Conservation (phyloP, 441 rosid species). For the Rhodomyrtus psidioides region DNA sequence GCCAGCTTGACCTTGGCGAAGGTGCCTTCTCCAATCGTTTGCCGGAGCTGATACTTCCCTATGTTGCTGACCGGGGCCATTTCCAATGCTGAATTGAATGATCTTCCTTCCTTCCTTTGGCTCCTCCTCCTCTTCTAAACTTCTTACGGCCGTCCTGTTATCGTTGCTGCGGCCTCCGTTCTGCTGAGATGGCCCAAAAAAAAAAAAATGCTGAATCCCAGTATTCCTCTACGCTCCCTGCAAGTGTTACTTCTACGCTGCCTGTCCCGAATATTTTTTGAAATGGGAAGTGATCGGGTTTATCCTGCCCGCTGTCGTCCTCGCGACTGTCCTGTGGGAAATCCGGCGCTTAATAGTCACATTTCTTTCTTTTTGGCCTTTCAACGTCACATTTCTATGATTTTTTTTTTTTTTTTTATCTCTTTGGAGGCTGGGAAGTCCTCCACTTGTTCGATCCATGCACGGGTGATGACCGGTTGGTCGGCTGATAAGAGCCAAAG, state of each 20-base stretch:
- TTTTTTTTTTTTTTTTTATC: rapidly evolving
- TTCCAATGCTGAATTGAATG: background rate
- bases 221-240: slow-evolving; percentile 4
- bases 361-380: background rate
- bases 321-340: background rate
- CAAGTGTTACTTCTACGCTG: slow-evolving; percentile 17
- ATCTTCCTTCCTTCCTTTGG: background rate
- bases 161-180: rapidly evolving
- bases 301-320: background rate
- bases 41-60: slow-evolving; percentile 67
- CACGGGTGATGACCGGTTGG: background rate
- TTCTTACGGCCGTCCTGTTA: background rate
- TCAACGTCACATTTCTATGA: background rate
- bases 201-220: background rate
- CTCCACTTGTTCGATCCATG: background rate
- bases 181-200: background rate
- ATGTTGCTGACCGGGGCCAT: slow-evolving; percentile 48
- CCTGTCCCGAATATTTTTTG: background rate
- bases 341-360: background rate
- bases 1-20: slow-evolving; percentile 93
- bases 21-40: slow-evolving; percentile 81
- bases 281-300: background rate
- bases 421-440: background rate
- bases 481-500: background rate
- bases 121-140: background rate